Percentiles rank a stretch among this genome's conserved stretches.
Conservation (phyloP, 495 filamentous ascomycete species). For the Penicillium robsamsonii region DNA sequence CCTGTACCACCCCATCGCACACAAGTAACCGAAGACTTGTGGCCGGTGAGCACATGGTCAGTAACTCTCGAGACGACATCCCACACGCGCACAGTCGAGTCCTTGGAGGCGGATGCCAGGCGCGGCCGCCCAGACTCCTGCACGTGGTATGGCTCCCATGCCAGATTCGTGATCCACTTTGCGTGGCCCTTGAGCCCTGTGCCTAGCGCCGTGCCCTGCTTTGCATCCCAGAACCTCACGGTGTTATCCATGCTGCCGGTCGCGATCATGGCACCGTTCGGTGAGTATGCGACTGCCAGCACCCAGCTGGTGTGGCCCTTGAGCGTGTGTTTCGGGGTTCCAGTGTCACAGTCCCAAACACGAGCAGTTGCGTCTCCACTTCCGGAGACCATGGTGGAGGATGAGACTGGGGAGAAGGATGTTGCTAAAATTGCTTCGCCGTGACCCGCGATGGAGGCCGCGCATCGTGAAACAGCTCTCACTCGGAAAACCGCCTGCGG, state of each 20-base stretch:
- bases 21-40: conserved; percentile 84
- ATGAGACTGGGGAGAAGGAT: conserved; percentile 80
- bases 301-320: conserved; percentile 96
- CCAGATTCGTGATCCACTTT: conserved; percentile 83
- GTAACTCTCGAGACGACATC: conserved; percentile 72
- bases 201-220: conserved; percentile 74
- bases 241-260: conserved; percentile 95
- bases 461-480: conserved; percentile 84
- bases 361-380: conserved; percentile 90
- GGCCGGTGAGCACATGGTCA: conserved; percentile 79
- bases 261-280: conserved; percentile 75
- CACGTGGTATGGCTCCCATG: conserved; percentile 93
- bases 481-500: conserved; percentile 95
- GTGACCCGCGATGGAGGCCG: conserved; percentile 85
- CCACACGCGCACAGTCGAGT: conserved; percentile 88
- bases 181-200: conserved; percentile 81
- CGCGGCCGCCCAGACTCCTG: conserved; percentile 71
- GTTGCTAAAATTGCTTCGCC: conserved; percentile 87
- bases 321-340: conserved; percentile 82
- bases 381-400: conserved; percentile 80
- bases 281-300: conserved; percentile 80
- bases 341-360: conserved; percentile 94
- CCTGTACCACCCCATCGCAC: conserved; percentile 93
- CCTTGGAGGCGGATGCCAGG: conserved; percentile 85
- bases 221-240: conserved; percentile 85